Conservation (phyloP, 768 basidiomycete species). For the Lepiota subincarnata region DNA sequence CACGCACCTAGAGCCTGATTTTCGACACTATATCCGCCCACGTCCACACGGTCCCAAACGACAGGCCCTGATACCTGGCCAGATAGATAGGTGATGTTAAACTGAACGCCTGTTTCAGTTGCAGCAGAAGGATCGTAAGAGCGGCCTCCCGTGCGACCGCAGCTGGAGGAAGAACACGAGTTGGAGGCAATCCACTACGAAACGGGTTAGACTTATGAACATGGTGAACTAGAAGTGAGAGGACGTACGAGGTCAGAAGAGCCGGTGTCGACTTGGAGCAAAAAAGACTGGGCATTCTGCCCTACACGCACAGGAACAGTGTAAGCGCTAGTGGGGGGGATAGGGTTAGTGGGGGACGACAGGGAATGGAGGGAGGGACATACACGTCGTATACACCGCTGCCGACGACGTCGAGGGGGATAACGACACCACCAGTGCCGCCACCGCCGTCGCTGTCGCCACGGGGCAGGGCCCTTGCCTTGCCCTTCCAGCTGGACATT, state of each 20-base stretch:
- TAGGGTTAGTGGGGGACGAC: neutral
- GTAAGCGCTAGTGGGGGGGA: constrained; percentile 47
- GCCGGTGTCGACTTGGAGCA: constrained; percentile 75
- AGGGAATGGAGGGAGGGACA: constrained; percentile 25
- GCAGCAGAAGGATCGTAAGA: constrained; percentile 54
- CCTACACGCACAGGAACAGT: constrained; percentile 60
- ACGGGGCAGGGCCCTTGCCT: constrained; percentile 13
- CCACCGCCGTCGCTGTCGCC: constrained; percentile 22
- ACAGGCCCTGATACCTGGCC: constrained; percentile 61
- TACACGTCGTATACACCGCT: constrained; percentile 56
- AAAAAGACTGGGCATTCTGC: constrained; percentile 41
- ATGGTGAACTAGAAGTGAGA: neutral
- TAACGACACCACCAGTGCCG: constrained; percentile 50
- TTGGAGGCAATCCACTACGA: constrained; percentile 71
- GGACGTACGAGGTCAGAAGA: constrained; percentile 71
- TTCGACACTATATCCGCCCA: constrained; percentile 62
- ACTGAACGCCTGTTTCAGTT: constrained; percentile 34
- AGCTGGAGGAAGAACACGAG: constrained; percentile 54
- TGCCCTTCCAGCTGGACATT: constrained; percentile 19
- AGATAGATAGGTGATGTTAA: constrained; percentile 55
- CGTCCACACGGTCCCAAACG: constrained; percentile 59
- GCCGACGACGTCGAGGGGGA: constrained; percentile 53
- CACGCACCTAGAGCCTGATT: constrained; percentile 68
- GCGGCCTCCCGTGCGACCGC: constrained; percentile 40
- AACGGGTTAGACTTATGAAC: neutral